Conservation (phyloP, 805 yeast genomes). For the Myxozyma melibiosi region DNA sequence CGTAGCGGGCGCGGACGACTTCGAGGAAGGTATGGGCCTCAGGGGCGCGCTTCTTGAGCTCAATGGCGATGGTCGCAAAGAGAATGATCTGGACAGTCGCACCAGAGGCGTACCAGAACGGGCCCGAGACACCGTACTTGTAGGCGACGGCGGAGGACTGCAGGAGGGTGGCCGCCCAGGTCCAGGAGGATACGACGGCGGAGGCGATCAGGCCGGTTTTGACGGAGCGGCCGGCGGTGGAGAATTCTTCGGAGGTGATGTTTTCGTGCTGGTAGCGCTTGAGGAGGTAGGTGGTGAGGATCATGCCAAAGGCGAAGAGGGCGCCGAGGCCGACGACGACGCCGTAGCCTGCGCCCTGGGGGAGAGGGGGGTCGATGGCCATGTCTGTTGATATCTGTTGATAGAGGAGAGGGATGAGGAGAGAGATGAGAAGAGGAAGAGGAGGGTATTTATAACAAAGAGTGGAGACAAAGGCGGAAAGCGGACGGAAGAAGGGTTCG, state of each 20-base stretch:
- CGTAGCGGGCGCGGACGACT: constrained; percentile 78
- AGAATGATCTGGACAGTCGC: constrained; percentile 86
- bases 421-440: background rate
- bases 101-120: constrained; percentile 82
- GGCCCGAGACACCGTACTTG: constrained; percentile 75
- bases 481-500: too few species aligned
- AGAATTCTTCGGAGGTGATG: constrained; percentile 89
- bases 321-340: constrained; percentile 80
- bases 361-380: constrained; percentile 20
- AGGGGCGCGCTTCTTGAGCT: constrained; percentile 86
- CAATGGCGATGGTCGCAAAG: constrained; percentile 85
- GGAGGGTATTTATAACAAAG: background rate
- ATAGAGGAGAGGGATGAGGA: background rate
- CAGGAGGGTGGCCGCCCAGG: constrained; percentile 82
- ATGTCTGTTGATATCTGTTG: background rate
- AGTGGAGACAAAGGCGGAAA: too few species aligned
- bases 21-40: constrained; percentile 90
- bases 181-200: constrained; percentile 94
- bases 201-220: constrained; percentile 82
- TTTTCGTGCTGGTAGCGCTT: constrained; percentile 77
- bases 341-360: constrained; percentile 44
- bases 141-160: constrained; percentile 80
- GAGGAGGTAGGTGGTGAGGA: constrained; percentile 38
- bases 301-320: constrained; percentile 51
- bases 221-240: constrained; percentile 89